phyloP scores from a whole-genome alignment of 192 early-diverging fungal genomes.

The Backusella tarrabulga region DNA sequence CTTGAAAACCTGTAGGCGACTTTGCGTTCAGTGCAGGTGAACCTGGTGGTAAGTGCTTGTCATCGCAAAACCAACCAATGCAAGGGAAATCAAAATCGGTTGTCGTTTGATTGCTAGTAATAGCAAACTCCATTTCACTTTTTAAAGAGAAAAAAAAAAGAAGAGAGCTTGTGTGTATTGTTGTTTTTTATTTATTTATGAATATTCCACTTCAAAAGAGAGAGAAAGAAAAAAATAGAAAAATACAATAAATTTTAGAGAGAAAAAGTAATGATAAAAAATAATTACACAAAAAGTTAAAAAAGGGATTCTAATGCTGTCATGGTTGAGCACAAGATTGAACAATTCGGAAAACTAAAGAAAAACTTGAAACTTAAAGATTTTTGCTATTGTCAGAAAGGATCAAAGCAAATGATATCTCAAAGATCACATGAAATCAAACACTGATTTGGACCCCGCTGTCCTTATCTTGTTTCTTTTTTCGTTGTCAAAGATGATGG shows the following conservation, averaged over 20 bases:
- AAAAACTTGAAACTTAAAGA: neutral
- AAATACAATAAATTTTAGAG: neutral
- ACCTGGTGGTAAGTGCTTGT: constrained; percentile 20
- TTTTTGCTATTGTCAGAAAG: neutral
- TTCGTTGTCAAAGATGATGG: neutral
- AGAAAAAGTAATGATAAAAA: neutral
- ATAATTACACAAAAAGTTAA: neutral
- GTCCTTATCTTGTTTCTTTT: neutral
- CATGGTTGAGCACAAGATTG: neutral
- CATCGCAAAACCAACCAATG: constrained; percentile 13
- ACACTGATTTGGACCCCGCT: neutral
- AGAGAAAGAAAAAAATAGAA: neutral
- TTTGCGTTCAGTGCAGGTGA: constrained; percentile 26
- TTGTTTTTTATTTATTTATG: neutral
- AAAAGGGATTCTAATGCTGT: neutral
- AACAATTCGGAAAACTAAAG: neutral
- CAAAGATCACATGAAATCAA: neutral
- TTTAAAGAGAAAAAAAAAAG: neutral
- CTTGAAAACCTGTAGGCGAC: constrained; percentile 27
- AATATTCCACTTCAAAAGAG: neutral
- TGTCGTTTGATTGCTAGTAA: neutral
- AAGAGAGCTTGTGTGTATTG: neutral
- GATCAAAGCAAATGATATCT: neutral
- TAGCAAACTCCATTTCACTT: neutral
- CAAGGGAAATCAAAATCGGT: constrained; percentile 4